These are phyloP conservation scores for Malus fusca DNA, from an alignment of 306 rosid species.

Conservation along the genomic window DNA sequence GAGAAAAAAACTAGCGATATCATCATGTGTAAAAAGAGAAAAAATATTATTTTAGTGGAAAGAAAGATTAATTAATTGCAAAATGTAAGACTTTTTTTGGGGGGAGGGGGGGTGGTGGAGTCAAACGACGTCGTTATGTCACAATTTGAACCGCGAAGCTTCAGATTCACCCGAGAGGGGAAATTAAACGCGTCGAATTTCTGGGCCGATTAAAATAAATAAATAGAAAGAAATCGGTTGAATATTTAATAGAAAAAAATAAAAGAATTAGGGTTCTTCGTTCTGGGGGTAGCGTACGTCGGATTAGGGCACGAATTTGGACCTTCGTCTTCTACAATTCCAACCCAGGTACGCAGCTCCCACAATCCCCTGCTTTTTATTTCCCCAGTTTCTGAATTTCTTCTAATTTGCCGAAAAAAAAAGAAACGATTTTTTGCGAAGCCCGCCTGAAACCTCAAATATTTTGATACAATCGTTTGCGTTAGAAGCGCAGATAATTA, in stretches of 20 bases:
- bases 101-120: too few relatives aligned
- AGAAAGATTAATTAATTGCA: too few relatives aligned
- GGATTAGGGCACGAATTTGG: background rate
- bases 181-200: background rate
- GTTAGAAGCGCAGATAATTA: background rate
- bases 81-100: too few relatives aligned
- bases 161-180: background rate
- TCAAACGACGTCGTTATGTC: background rate
- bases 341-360: background rate
- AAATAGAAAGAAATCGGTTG: background rate
- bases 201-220: background rate
- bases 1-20: too few relatives aligned
- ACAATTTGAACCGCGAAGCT: background rate
- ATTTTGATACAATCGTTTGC: background rate
- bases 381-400: background rate
- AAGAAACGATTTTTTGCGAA: background rate
- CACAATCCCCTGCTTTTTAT: background rate
- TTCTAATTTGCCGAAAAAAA: background rate
- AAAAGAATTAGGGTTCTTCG: slow-evolving; percentile 29
- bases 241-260: background rate
- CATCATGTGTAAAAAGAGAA: too few relatives aligned
- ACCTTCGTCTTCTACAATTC: slow-evolving; percentile 1
- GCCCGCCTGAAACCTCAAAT: background rate
- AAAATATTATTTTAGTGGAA: too few relatives aligned
- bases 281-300: background rate